These are phyloP conservation scores for Teunomyces atbi DNA, from an alignment of 805 yeast genomes.

Conservation along the genomic window DNA sequence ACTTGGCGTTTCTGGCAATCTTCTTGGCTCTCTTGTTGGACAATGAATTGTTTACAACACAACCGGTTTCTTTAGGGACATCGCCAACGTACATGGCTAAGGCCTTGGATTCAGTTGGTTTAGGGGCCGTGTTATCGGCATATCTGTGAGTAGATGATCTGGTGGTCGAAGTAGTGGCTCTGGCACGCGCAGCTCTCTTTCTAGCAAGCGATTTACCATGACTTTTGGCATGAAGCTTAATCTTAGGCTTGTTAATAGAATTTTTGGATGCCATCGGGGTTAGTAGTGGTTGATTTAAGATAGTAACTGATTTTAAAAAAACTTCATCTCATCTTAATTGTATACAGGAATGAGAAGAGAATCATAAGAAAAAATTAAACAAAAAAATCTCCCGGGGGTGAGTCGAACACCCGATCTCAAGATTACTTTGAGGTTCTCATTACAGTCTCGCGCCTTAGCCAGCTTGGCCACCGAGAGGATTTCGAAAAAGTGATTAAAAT, in stretches of 20 bases:
- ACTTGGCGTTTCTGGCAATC: slow-evolving; percentile 74
- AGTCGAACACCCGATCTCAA: slow-evolving; percentile 51
- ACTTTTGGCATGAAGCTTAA: slow-evolving; percentile 48
- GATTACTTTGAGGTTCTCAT: slow-evolving; percentile 37
- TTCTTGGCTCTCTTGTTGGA: slow-evolving; percentile 79
- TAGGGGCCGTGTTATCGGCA: slow-evolving; percentile 34
- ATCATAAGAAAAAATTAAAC: slow-evolving; percentile 5
- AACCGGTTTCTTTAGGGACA: slow-evolving; percentile 23
- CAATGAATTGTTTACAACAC: slow-evolving; percentile 57
- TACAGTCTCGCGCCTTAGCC: slow-evolving; percentile 52
- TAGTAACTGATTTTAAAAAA: slow-evolving; percentile 10
- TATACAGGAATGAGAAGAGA: neutral
- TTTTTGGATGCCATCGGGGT: slow-evolving; percentile 73
- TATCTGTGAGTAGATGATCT: slow-evolving; percentile 44
- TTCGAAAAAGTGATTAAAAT: slow-evolving; percentile 2
- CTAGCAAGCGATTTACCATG: slow-evolving; percentile 51
- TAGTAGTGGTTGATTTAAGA: neutral
- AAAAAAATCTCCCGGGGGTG: slow-evolving; percentile 46
- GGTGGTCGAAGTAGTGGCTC: slow-evolving; percentile 34
- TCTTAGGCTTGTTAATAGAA: slow-evolving; percentile 78
- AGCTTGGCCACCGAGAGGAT: slow-evolving; percentile 48
- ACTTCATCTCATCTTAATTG: slow-evolving; percentile 7
- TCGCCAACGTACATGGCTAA: slow-evolving; percentile 45
- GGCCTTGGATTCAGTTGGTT: slow-evolving; percentile 36
- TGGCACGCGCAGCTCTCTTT: slow-evolving; percentile 54